A percentile compares a stretch with the other conserved stretches of the same genome.
Conservation (phyloP, 2,329 filamentous ascomycete species). For the Ophiostoma novo-ulmi region DNA sequence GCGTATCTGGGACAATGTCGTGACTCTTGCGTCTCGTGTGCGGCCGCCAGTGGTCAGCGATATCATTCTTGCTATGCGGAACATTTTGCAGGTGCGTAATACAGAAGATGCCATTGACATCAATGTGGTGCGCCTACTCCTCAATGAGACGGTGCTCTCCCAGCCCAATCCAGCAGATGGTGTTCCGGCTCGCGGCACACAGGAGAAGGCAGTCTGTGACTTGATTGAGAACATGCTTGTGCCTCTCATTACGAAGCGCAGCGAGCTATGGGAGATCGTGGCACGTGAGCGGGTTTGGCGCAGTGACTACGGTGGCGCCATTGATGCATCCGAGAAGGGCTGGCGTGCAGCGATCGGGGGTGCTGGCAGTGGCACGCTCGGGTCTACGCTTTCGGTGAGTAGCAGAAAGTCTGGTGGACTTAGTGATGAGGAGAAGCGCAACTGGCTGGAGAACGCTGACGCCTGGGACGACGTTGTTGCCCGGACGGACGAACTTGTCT, state of each 20-base stretch:
- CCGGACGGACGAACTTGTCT: constrained; percentile 74
- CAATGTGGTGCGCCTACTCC: constrained; percentile 64
- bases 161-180: constrained; percentile 34
- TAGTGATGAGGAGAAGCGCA: constrained; percentile 38
- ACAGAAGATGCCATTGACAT: constrained; percentile 75
- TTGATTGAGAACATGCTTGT: constrained; percentile 70
- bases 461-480: constrained; percentile 69
- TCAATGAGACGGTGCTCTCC: constrained; percentile 62
- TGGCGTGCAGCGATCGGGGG: constrained; percentile 65
- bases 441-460: constrained; percentile 54
- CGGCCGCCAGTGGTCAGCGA: constrained; percentile 69
- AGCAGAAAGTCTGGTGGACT: constrained; percentile 20
- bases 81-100: constrained; percentile 69
- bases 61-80: constrained; percentile 67
- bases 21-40: constrained; percentile 77
- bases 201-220: constrained; percentile 59
- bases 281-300: constrained; percentile 69
- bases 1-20: constrained; percentile 94
- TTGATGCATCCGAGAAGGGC: constrained; percentile 82
- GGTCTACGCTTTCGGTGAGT: constrained; percentile 39
- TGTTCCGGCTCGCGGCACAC: constrained; percentile 51
- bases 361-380: constrained; percentile 33
- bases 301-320: constrained; percentile 61
- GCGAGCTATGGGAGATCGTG: constrained; percentile 71
- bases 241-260: constrained; percentile 76